Conservation (phyloP, 2,329 filamentous ascomycete species). For the Fusarium nelsonii region DNA sequence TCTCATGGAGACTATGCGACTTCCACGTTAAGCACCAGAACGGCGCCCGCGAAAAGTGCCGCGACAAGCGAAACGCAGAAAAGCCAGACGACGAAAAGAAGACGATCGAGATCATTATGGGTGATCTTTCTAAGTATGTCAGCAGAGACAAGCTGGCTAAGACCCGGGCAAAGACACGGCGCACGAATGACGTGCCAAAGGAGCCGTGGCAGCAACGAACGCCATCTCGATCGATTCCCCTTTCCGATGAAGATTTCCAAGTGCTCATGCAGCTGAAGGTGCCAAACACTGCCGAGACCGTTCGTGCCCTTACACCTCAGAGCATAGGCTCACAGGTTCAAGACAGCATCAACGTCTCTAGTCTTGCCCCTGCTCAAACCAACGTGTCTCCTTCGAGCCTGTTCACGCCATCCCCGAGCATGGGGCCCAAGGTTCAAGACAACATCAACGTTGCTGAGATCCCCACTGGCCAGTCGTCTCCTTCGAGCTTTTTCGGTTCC, state of each 20-base stretch:
- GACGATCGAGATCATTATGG: slow-evolving; percentile 48
- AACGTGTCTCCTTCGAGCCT: not conserved
- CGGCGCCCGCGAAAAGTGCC: slow-evolving; percentile 38
- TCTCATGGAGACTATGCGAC: slow-evolving; percentile 49
- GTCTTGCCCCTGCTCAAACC: not conserved
- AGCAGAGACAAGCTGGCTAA: not conserved
- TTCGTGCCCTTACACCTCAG: not conserved
- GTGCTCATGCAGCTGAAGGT: not conserved
- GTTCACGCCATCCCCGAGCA: too few relatives aligned
- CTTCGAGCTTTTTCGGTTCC: not conserved
- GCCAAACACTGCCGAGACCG: not conserved
- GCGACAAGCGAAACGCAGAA: slow-evolving; percentile 38
- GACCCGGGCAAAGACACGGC: not conserved
- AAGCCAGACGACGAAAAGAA: slow-evolving; percentile 32
- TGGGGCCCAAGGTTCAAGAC: not conserved
- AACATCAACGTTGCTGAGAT: not conserved
- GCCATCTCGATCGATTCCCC: not conserved
- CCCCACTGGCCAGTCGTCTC: not conserved
- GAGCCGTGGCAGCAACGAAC: not conserved
- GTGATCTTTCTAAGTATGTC: slow-evolving; percentile 37
- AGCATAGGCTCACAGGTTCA: not conserved
- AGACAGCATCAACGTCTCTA: not conserved
- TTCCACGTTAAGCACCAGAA: slow-evolving; percentile 47
- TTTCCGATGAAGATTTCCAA: not conserved
- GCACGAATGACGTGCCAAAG: not conserved